These are phyloP conservation scores for Wickerhamiella cacticola DNA, from an alignment of 805 yeast species.

Conservation along the genomic window DNA sequence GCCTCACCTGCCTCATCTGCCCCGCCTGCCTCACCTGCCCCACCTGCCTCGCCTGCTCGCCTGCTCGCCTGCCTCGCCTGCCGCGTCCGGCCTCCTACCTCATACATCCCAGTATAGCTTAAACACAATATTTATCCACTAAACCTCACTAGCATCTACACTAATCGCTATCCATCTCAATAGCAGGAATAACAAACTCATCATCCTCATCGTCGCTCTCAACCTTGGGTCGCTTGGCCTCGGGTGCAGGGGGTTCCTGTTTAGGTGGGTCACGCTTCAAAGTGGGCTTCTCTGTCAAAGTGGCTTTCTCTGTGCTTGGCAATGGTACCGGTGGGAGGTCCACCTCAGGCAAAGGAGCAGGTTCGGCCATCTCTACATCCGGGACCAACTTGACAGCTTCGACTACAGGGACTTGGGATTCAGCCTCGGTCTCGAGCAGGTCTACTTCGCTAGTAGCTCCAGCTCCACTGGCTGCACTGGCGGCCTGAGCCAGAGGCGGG, in stretches of 20 bases:
- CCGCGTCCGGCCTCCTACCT: no score
- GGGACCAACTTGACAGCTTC: background rate
- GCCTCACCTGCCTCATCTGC: no score
- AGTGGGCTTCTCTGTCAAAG: background rate
- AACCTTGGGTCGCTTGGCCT: conserved; percentile 11
- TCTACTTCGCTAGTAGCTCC: background rate
- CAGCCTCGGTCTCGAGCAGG: conserved; percentile 4
- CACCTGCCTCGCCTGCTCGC: no score
- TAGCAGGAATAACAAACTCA: conserved; percentile 20
- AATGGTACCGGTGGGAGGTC: background rate
- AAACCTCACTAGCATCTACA: no score
- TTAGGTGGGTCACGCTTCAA: background rate
- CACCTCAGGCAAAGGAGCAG: conserved; percentile 1
- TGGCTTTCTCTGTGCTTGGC: background rate
- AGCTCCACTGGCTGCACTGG: background rate
- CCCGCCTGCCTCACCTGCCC: no score
- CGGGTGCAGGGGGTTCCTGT: background rate
- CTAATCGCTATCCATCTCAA: conserved; percentile 21
- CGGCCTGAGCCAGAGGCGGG: conserved; percentile 18
- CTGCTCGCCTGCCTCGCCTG: no score
- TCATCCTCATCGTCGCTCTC: conserved; percentile 17
- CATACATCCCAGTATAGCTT: no score
- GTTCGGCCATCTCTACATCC: background rate
- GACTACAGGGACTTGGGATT: background rate
- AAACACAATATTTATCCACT: no score